Evolutionary conservation across 306 rosid genomes (phyloP).

Genomic region (Corylus avellana): DNA sequence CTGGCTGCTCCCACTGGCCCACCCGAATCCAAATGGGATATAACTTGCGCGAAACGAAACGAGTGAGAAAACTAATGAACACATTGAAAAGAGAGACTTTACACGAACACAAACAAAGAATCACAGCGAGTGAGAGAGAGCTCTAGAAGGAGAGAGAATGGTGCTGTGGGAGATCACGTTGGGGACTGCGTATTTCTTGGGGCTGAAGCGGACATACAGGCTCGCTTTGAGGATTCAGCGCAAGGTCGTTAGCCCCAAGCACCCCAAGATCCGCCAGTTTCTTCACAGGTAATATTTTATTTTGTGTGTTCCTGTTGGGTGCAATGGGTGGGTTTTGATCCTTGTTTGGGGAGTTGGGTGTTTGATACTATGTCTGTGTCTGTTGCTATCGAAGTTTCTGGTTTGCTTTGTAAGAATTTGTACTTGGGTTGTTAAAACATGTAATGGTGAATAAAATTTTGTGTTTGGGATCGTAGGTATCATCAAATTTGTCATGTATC

Average conservation of each 20-base stretch:
- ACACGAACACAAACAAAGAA: neutral
- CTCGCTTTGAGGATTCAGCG: slow-evolving; percentile 79
- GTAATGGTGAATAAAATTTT: neutral
- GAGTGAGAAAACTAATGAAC: neutral
- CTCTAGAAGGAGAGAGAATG: slow-evolving; percentile 38
- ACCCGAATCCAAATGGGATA: neutral
- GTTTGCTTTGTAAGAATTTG: no score
- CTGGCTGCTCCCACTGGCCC: neutral
- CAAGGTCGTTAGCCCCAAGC: slow-evolving; percentile 57
- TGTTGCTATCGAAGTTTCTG: neutral
- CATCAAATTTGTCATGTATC: no score
- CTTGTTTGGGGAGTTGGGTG: neutral
- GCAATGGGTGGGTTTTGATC: no score
- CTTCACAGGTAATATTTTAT: slow-evolving; percentile 53
- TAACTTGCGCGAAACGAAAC: slow-evolving; percentile 55
- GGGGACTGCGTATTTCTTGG: slow-evolving; percentile 89
- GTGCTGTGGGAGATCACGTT: slow-evolving; percentile 97
- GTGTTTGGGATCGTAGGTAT: no score
- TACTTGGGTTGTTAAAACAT: neutral
- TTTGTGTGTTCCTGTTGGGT: neutral
- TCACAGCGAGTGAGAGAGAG: neutral
- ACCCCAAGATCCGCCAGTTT: slow-evolving; percentile 66
- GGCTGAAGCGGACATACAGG: slow-evolving; percentile 75
- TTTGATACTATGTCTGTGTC: neutral
- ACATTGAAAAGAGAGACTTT: neutral